phyloP scores from a whole-genome alignment of 2,329 filamentous ascomycete species.

The Mycosphaerelloides madeirae region DNA sequence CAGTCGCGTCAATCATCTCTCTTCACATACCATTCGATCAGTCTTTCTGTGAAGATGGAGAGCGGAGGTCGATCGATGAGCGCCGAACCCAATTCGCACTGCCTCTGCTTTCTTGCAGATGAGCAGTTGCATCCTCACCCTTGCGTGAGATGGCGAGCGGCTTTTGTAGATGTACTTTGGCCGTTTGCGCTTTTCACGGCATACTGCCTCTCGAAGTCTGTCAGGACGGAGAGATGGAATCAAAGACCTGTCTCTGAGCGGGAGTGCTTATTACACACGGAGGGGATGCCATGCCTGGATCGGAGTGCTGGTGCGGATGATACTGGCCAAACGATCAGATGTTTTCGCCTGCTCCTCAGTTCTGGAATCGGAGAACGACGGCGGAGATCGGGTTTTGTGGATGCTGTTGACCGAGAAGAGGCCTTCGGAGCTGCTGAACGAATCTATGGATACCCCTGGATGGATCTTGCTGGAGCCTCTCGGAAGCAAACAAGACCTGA shows the following conservation, averaged over 20 bases:
- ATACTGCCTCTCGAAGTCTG: conserved; percentile 56
- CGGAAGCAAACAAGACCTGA: neutral
- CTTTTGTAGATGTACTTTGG: conserved; percentile 98
- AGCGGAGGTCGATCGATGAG: conserved; percentile 52
- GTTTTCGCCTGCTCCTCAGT: conserved; percentile 9
- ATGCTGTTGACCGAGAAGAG: no score
- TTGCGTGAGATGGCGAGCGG: conserved; percentile 54
- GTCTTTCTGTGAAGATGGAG: conserved; percentile 34
- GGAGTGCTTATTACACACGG: conserved; percentile 71
- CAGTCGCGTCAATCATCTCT: conserved; percentile 65
- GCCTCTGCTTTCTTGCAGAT: conserved; percentile 17
- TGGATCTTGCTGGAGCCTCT: conserved; percentile 9
- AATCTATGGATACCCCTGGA: conserved; percentile 5
- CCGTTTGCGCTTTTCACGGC: conserved; percentile 48
- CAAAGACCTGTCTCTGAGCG: conserved; percentile 91
- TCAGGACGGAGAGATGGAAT: conserved; percentile 61
- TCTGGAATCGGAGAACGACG: conserved; percentile 10
- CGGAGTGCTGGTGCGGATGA: conserved; percentile 3
- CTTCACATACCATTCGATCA: conserved; percentile 29
- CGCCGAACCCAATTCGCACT: conserved; percentile 46
- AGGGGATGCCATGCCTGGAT: conserved; percentile 43
- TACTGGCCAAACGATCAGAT: conserved; percentile 27
- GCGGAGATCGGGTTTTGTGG: conserved; percentile 2
- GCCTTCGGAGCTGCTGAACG: conserved; percentile 2
- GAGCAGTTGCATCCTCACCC: conserved; percentile 15